Base-by-base conservation (phyloP, 2,329 filamentous ascomycete genomes). In the Nemania sp. region DNA sequence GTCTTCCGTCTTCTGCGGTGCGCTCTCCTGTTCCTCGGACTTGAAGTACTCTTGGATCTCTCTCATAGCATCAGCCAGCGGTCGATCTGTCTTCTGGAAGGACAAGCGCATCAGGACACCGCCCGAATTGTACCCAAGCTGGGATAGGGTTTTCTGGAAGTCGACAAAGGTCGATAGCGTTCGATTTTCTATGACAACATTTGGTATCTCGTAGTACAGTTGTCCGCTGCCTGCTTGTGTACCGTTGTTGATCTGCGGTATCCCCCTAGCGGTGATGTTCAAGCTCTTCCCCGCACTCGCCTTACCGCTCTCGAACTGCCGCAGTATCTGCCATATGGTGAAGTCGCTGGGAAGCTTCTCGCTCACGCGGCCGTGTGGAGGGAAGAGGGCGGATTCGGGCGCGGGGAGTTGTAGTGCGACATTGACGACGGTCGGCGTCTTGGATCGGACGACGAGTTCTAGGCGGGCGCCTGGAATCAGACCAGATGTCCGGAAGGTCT, bases 331-430 rank as follows among this genome's bases (percentile, higher is more conserved):
- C 96, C 96, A 99, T 80, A 99, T 79, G 20, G 93, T 93, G 41
- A 93, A 93, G 72, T 93, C 92, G 79, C 92, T 97, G 1, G 94
- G 90, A 69, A 98, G 94, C 77, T 96, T 97, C 77, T 96, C 90
- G 64, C 90, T 88, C 47, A 97, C 81, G 32, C 94, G 89, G 26
- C 89, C 88, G 71, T 88, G 89, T 1, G 89, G 81, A 35, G 86
- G 86, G 22, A 87, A 84, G 56, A 86, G 84, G 52, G 83, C 84
- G 22, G 87, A 89, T 77, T 96, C 92, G 24, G 90, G 88, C 41
- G 90, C 86, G 3, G 93, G 93, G 29, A 98, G 84, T 77, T 97
- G 93, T 13, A 99, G 83, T n/a, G 93, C 95, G 49, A 99, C 91
- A 47, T 92, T 94, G 64, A 99, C 91, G 55, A 92, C 91, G 1